Conservation (phyloP, 225 moss, liverwort and hornwort species). For the Pseudisothecium myosuroides region DNA sequence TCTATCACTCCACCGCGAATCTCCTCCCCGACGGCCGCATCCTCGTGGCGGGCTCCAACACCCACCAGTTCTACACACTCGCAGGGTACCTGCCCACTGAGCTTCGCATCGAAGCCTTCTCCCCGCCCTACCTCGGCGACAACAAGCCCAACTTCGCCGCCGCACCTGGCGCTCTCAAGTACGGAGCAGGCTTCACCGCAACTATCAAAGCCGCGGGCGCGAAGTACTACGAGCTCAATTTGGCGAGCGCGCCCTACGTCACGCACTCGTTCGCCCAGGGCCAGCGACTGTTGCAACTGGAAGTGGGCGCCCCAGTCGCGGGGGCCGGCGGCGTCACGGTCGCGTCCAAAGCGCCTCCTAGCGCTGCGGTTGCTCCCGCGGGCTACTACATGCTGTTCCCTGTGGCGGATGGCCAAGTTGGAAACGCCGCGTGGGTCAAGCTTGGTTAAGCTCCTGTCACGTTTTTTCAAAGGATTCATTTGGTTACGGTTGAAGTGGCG, state of each 20-base stretch:
- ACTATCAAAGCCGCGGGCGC: background rate
- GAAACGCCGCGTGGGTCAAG: slow-evolving; percentile 27
- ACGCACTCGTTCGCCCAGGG: slow-evolving; percentile 38
- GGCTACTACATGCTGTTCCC: slow-evolving; percentile 53
- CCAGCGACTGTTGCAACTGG: slow-evolving; percentile 5
- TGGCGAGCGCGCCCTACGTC: slow-evolving; percentile 25
- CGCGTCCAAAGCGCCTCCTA: slow-evolving; percentile 3
- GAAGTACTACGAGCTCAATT: slow-evolving; percentile 11
- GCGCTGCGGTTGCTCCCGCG: background rate
- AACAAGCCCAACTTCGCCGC: background rate
- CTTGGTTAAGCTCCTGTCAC: background rate
- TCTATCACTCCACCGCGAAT: slow-evolving; percentile 45
- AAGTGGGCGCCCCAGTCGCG: background rate
- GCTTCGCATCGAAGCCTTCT: slow-evolving; percentile 38
- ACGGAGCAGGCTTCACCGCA: slow-evolving; percentile 28
- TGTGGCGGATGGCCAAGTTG: slow-evolving; percentile 18
- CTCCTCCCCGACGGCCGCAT: slow-evolving; percentile 38
- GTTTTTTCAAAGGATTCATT: background rate
- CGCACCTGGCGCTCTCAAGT: slow-evolving; percentile 7
- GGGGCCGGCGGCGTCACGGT: background rate
- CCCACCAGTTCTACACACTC: slow-evolving; percentile 41
- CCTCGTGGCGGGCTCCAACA: slow-evolving; percentile 36
- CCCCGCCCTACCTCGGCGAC: slow-evolving; percentile 25
- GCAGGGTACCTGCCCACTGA: slow-evolving; percentile 30
- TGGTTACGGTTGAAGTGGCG: background rate